Conservation (phyloP, 768 basidiomycete species). For the Cystobasidium tubakii region DNA sequence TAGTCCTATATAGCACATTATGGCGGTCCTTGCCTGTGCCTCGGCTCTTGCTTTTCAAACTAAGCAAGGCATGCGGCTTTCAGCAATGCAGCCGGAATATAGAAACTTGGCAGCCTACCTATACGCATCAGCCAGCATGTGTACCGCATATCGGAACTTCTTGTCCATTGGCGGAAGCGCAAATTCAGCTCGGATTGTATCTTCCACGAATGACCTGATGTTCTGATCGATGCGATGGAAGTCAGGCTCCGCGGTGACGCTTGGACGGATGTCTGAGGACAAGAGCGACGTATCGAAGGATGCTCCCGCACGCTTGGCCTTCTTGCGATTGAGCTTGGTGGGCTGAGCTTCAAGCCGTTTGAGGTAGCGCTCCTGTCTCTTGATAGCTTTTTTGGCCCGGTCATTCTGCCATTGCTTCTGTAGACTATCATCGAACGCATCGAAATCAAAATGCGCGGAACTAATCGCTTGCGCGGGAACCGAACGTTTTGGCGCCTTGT, state of each 20-base stretch:
- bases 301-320: constrained; percentile 30
- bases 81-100: not conserved
- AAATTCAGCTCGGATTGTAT: not conserved
- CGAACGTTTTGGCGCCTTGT: not conserved
- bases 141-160: constrained; percentile 27
- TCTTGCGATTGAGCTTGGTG: constrained; percentile 7
- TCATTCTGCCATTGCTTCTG: constrained; percentile 31
- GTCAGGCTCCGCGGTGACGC: not conserved
- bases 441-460: constrained; percentile 1
- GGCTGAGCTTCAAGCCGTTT: constrained; percentile 18
- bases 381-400: constrained; percentile 17
- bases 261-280: not conserved
- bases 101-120: not conserved
- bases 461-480: not conserved
- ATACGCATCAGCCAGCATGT: constrained; percentile 30
- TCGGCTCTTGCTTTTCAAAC: constrained; percentile 23
- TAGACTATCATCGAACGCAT: constrained; percentile 20
- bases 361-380: constrained; percentile 13
- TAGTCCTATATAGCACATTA: constrained; percentile 27
- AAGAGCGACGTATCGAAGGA: not conserved
- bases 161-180: constrained; percentile 34
- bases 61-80: not conserved
- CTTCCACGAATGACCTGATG: constrained; percentile 7
- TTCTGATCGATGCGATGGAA: constrained; percentile 22
- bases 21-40: constrained; percentile 13